Base-by-base conservation (phyloP, 257 asterid genomes). In the Misopates orontium region DNA sequence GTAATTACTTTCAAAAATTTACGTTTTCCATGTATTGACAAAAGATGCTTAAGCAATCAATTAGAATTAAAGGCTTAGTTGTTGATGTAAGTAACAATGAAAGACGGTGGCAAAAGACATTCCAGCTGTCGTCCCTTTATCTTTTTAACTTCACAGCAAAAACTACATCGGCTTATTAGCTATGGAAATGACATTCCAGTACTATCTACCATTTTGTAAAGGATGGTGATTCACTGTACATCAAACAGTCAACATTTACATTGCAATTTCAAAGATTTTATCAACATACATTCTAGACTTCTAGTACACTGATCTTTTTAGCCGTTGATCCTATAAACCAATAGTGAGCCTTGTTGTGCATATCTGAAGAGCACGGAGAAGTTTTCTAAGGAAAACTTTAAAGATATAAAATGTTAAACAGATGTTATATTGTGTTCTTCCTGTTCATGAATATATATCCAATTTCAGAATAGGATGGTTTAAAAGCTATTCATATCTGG, bases 141-240 rank as follows among this genome's bases (percentile, higher is more conserved):
- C 12, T 24, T 13, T 64, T 28, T 28, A 28, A 6, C 36, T 28
- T 28, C 6, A 6, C 2, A 28, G 36, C 6, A 28, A 28, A 28
- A 28, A 2, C 36, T 28, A 28, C 6, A 6, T 28, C 2, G 6
- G 36, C 36, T 28, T 2, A 6, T 2, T n/a, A n/a, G n/a, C n/a
- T n/a, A n/a, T n/a, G n/a, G n/a, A 36, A 36, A 28, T 47, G 58
- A 62, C 47, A 23, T 65, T 24, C 22, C 54, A 48, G 13, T 17
- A 19, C 20, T 25, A 42, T 51, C 39, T 13, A 17, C 6, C 57
- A 52, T 7, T 4, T 49, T 21, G 16, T 22, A 62, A 62, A 17
- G 24, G 36, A 21, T 21, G 19, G 13, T 17, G 23, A 4, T 20
- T 25, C 41, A 65, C 8, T 20, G 40, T 52, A 24, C 9, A 6